These are phyloP conservation scores for Thecaphora thlaspeos DNA, from an alignment of 1,284 basidiomycete species.

Conservation along the genomic window DNA sequence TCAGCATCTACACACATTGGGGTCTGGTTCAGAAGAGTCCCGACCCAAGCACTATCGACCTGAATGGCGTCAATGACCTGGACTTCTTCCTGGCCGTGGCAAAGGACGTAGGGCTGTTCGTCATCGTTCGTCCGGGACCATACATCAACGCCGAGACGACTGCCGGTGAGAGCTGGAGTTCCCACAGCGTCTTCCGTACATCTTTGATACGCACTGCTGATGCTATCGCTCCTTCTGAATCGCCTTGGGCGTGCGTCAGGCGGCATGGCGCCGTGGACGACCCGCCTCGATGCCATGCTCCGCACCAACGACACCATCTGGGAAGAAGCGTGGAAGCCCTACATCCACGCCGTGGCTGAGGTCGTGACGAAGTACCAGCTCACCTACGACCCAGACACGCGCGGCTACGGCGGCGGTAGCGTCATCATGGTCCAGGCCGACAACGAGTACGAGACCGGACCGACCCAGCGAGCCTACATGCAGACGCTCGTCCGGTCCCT, in stretches of 20 bases:
- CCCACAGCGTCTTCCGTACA: no score
- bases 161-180: slow-evolving; percentile 70
- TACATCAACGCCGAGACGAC: slow-evolving; percentile 74
- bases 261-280: slow-evolving; percentile 74
- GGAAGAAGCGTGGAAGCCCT: slow-evolving; percentile 69
- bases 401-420: slow-evolving; percentile 19
- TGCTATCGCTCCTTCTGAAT: no score
- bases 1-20: slow-evolving; percentile 62
- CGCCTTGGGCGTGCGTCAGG: no score
- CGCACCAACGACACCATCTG: slow-evolving; percentile 71
- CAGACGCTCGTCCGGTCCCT: slow-evolving; percentile 17
- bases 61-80: slow-evolving; percentile 70
- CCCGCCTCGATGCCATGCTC: slow-evolving; percentile 67
- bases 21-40: slow-evolving; percentile 72
- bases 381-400: slow-evolving; percentile 41
- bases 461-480: slow-evolving; percentile 46
- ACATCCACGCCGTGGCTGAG: slow-evolving; percentile 67
- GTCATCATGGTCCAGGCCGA: slow-evolving; percentile 45
- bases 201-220: no score
- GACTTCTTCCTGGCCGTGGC: slow-evolving; percentile 65
- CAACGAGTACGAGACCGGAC: slow-evolving; percentile 54
- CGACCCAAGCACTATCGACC: slow-evolving; percentile 67
- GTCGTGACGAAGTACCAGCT: slow-evolving; percentile 70
- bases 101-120: slow-evolving; percentile 66
- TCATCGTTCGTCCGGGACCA: slow-evolving; percentile 66